Evolutionary conservation across 371 early-diverging fungal species (phyloP), one percentile per base, ranked within the genome.

Genomic region (Apophysomyces trapeziformis): DNA sequence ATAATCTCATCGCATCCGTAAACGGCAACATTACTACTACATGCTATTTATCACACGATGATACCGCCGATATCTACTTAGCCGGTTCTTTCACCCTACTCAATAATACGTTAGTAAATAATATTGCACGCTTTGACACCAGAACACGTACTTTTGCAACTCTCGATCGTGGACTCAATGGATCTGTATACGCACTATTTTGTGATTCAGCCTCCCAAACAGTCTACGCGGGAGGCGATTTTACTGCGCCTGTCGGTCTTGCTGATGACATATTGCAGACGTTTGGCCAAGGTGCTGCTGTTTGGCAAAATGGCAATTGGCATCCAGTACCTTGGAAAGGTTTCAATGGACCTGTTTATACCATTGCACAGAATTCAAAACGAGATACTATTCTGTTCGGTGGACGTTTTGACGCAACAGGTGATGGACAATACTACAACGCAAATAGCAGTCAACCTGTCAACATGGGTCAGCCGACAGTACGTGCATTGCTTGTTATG

Each of bases 141-240:
- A 64, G 59, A 13, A 64, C 74, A 65, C 74, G 56, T 47, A 78
- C 68, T 16, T 80, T 83, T 67, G 70, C 60, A 8, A 60, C 80
- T 6, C 76, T 93, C 67, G 69, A 68, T 6, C 82, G 86, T 66
- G 93, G 93, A 12, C 72, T 93, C 9, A 85, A 91, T 71, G 91
- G 90, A 0, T 75, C 89, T 2, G 91, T 93, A 9, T 73, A 73
- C 35, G 69, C 86, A 13, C 72, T 93, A 37, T 77, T 79, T 57
- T 93, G 93, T 64, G 89, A 90, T 44, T 63, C 68, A 0, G 46
- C 59, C 7, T 61, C 68, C 32, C 60, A 74, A 7, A 71, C 74
- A 7, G 77, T 89, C 11, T 86, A 84, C 64, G 85, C 79, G 0
- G 89, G 87, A 36, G 90, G 90, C 11, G 68, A 75, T 18, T 89